Conservation (phyloP, 208 protist genomes). For the Naegleria fowleri region DNA sequence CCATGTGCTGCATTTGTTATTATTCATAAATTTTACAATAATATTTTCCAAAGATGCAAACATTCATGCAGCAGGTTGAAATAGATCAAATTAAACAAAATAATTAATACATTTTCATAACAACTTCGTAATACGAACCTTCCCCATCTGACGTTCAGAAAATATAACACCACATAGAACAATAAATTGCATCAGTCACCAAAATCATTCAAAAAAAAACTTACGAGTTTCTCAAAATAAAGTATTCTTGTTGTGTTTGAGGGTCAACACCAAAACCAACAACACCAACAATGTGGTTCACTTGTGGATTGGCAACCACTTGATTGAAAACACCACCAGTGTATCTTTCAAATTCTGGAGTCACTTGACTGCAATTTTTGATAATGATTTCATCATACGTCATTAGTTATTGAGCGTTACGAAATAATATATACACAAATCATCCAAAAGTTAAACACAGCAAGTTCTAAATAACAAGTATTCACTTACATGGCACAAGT, state of each 20-base stretch:
- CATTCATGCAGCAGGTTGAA: too few relatives aligned
- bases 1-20: conserved; percentile 9
- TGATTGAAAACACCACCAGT: conserved; percentile 47
- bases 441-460: background rate
- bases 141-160: background rate
- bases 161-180: too few relatives aligned
- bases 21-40: background rate
- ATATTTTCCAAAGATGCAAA: too few relatives aligned
- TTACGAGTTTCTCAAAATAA: conserved; percentile 46
- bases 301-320: conserved; percentile 7
- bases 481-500: conserved; percentile 47
- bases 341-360: conserved; percentile 43
- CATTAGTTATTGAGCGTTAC: too few relatives aligned
- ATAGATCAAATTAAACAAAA: background rate
- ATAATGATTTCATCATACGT: too few relatives aligned
- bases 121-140: background rate
- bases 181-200: too few relatives aligned
- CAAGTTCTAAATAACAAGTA: background rate
- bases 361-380: conserved; percentile 14
- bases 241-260: conserved; percentile 33
- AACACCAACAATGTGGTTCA: conserved; percentile 43
- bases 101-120: background rate
- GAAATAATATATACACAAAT: too few relatives aligned
- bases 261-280: conserved; percentile 46
- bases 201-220: too few relatives aligned